Conservation (phyloP, 2,329 filamentous ascomycete genomes). For the Talaromyces sp. region DNA sequence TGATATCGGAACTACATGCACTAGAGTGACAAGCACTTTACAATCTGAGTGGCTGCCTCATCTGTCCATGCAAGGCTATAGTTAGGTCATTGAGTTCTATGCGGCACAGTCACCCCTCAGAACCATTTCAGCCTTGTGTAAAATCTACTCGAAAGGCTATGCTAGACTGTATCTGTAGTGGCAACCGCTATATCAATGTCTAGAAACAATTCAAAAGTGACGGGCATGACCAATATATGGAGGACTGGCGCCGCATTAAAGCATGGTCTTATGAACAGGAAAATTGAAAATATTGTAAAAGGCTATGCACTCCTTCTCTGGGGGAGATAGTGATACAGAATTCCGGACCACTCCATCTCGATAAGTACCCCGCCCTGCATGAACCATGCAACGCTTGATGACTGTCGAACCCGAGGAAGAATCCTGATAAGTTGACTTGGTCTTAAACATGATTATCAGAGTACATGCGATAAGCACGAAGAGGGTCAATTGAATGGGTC, state of each 20-base stretch:
- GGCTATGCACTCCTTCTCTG: too few relatives aligned
- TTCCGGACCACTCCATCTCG: not conserved
- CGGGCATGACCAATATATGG: not conserved
- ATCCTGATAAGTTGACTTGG: not conserved
- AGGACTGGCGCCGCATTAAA: not conserved
- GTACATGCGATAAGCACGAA: not conserved
- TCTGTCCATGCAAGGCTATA: not conserved
- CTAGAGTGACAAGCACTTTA: not conserved
- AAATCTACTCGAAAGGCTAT: not conserved
- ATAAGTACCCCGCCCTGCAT: not conserved
- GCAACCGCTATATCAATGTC: not conserved
- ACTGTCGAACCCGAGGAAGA: not conserved
- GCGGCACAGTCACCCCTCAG: slow-evolving; percentile 1
- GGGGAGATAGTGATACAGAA: not conserved
- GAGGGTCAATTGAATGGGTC: not conserved
- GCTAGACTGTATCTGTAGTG: not conserved
- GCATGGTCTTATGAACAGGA: not conserved
- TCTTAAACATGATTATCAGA: not conserved
- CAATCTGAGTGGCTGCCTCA: not conserved
- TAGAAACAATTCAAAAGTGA: not conserved
- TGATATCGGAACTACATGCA: too few relatives aligned
- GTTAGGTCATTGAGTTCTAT: not conserved
- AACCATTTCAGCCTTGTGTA: not conserved
- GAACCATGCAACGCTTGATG: not conserved
- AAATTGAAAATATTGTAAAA: too few relatives aligned